Evolutionary conservation across 441 rosid genomes (phyloP).

Genomic region (Pelargonium fulgidum): DNA sequence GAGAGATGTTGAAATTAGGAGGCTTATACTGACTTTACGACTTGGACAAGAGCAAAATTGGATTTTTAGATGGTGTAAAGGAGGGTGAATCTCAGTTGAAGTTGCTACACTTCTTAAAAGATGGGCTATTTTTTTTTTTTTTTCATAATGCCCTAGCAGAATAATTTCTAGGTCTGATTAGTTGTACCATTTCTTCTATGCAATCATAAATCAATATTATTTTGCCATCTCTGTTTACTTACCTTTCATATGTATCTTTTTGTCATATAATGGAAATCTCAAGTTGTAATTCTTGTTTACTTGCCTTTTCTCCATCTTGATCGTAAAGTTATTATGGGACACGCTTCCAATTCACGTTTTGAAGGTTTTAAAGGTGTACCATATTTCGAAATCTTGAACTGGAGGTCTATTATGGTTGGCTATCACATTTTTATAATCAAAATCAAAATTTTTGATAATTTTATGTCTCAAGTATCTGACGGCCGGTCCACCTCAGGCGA

Average conservation of each 20-base stretch:
- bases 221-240: neutral
- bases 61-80: conserved; percentile 9
- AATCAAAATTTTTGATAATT: too few species aligned
- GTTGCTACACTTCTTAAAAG: conserved; percentile 14
- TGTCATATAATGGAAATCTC: neutral
- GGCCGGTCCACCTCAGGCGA: too few species aligned
- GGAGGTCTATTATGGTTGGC: too few species aligned
- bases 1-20: neutral
- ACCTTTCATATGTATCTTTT: neutral
- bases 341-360: too few species aligned
- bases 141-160: neutral
- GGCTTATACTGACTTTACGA: neutral
- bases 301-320: too few species aligned
- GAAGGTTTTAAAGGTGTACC: too few species aligned
- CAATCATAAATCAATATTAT: neutral
- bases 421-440: too few species aligned
- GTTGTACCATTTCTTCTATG: neutral
- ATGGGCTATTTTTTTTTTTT: conserved; percentile 13
- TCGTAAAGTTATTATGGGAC: too few species aligned
- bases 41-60: conserved; percentile 4
- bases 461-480: too few species aligned
- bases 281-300: neutral
- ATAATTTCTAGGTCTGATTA: neutral
- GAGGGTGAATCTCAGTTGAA: conserved; percentile 6
- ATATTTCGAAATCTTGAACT: too few species aligned